Conservation (phyloP, 2,329 filamentous ascomycete species). For the Stachybotrys echinatus region DNA sequence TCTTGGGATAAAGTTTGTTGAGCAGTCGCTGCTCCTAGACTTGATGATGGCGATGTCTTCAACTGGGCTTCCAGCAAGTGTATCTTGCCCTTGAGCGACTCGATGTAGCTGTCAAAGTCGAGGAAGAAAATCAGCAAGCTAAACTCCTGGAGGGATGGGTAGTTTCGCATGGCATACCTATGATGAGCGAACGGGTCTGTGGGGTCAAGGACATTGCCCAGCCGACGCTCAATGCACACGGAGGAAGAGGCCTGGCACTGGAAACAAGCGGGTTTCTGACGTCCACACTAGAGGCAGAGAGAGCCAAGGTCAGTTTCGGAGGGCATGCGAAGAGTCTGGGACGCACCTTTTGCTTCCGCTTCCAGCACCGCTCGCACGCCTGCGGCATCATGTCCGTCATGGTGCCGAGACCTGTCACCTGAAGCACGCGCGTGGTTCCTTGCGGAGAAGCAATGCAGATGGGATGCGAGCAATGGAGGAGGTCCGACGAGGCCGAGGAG, state of each 20-base stretch:
- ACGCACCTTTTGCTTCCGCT: constrained; percentile 4
- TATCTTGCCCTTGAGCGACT: constrained; percentile 5
- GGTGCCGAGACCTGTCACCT: neutral
- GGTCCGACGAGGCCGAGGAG: too few relatives aligned
- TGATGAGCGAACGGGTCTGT: constrained; percentile 6
- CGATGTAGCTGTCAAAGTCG: constrained; percentile 6
- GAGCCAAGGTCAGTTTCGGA: neutral
- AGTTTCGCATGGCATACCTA: constrained; percentile 1
- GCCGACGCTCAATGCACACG: constrained; percentile 6
- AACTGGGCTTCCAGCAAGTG: constrained; percentile 4
- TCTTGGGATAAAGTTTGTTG: neutral
- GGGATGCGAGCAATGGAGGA: neutral
- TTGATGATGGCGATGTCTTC: neutral
- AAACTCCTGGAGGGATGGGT: too few relatives aligned
- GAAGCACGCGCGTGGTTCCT: neutral
- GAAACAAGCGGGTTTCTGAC: constrained; percentile 4
- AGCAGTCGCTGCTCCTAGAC: neutral
- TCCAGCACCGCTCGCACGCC: constrained; percentile 4
- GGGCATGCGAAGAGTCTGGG: too few relatives aligned
- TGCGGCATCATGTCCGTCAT: constrained; percentile 2
- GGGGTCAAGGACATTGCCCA: constrained; percentile 4
- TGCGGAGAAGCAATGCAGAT: neutral
- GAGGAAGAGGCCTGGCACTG: constrained; percentile 4
- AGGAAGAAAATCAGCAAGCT: neutral
- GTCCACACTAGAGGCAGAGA: constrained; percentile 3